Evolutionary conservation across 441 rosid species (phyloP).

Genomic region (Geranium incanum): DNA sequence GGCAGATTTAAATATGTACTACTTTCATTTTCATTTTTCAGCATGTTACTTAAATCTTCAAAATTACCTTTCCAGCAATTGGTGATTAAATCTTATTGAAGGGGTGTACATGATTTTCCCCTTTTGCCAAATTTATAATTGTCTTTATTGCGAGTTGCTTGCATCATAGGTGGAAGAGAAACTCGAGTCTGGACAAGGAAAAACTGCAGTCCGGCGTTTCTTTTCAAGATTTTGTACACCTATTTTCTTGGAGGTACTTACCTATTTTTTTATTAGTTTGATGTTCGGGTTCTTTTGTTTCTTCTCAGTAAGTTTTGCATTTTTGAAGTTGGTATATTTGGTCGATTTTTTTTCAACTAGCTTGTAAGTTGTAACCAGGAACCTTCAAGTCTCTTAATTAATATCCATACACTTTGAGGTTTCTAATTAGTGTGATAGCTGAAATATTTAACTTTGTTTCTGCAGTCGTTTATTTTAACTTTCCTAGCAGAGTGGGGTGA

Average conservation of each 20-base stretch:
- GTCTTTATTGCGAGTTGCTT: slow-evolving; percentile 10
- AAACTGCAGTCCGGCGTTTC: slow-evolving; percentile 64
- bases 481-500: slow-evolving; percentile 99
- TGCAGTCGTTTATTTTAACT: slow-evolving; percentile 87
- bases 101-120: background rate
- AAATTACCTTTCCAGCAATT: background rate
- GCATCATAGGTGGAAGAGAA: slow-evolving; percentile 82
- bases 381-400: too few species aligned
- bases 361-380: too few species aligned
- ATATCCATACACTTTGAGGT: background rate
- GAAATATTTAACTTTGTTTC: slow-evolving; percentile 7
- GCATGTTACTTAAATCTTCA: too few species aligned
- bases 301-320: too few species aligned
- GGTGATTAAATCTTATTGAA: background rate
- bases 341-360: too few species aligned
- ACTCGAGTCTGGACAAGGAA: slow-evolving; percentile 84
- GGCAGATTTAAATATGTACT: too few species aligned
- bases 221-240: slow-evolving; percentile 96
- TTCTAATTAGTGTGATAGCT: background rate
- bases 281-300: too few species aligned
- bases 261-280: background rate
- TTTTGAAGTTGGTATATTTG: too few species aligned
- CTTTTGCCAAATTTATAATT: background rate
- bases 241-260: slow-evolving; percentile 76
- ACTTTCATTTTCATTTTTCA: too few species aligned